These are phyloP conservation scores for Xylaria arbuscula DNA, from an alignment of 2,329 filamentous ascomycete species.

Conservation along the genomic window DNA sequence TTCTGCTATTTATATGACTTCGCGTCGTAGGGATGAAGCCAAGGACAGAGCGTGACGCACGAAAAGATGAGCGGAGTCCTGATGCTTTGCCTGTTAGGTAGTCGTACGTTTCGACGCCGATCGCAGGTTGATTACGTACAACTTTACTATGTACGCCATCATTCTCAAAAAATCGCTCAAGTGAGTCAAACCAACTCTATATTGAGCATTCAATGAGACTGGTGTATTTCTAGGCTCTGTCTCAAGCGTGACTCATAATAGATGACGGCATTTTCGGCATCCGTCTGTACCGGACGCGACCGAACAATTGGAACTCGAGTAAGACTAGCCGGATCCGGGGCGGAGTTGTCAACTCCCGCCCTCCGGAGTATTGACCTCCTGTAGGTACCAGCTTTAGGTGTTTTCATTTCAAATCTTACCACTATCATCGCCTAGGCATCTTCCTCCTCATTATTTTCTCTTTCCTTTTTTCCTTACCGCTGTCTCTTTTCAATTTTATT, in stretches of 20 bases:
- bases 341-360: too few species aligned
- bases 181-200: background rate
- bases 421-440: too few species aligned
- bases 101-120: background rate
- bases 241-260: background rate
- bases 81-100: background rate
- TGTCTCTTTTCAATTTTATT: too few species aligned
- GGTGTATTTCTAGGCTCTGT: background rate
- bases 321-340: too few species aligned
- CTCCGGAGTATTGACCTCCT: too few species aligned
- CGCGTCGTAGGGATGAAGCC: too few species aligned
- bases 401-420: too few species aligned
- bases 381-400: too few species aligned
- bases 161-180: background rate
- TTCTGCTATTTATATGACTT: too few species aligned
- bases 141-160: background rate
- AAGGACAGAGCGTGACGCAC: too few species aligned
- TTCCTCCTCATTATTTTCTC: too few species aligned
- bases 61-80: too few species aligned
- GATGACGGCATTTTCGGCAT: background rate
- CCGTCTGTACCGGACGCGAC: constrained; percentile 1
- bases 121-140: constrained; percentile 2
- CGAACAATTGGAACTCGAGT: background rate
- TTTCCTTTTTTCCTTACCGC: background rate
- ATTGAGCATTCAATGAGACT: background rate